Conservation (phyloP, 768 basidiomycete genomes). For the Podaxis mareebaensis region DNA sequence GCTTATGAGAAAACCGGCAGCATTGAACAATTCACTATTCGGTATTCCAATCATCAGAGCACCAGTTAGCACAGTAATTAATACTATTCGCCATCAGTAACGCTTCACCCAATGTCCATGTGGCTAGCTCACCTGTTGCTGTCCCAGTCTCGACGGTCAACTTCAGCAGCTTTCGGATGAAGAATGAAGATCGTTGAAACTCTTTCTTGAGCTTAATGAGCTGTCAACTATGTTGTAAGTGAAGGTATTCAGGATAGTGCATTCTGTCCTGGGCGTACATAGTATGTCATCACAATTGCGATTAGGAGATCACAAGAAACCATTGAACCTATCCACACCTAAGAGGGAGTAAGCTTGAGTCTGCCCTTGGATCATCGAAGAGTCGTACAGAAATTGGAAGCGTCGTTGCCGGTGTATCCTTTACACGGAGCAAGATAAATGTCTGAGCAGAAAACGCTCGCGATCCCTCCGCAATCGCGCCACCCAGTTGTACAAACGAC, state of each 20-base stretch:
- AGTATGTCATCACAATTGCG: constrained; percentile 10
- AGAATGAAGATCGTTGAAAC: not conserved
- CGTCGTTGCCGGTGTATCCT: not conserved
- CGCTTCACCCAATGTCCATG: not conserved
- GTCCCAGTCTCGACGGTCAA: constrained; percentile 8
- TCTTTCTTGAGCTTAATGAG: constrained; percentile 10
- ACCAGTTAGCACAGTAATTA: not conserved
- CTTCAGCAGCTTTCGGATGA: constrained; percentile 2
- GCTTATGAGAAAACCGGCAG: not conserved
- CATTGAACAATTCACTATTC: not conserved
- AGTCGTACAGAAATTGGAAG: not conserved
- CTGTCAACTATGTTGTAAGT: not conserved
- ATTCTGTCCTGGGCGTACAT: not conserved
- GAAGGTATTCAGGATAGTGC: not conserved
- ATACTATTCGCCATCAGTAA: not conserved
- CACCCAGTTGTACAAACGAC: constrained; percentile 1
- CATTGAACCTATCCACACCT: constrained; percentile 7
- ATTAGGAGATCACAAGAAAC: constrained; percentile 10
- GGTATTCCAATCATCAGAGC: not conserved
- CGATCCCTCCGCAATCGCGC: not conserved
- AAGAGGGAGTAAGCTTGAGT: not conserved
- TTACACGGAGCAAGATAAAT: not conserved
- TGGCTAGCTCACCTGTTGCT: not conserved
- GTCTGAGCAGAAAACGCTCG: not conserved
- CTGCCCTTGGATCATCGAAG: too few relatives aligned